Conservation (phyloP, 305 asterid species). For the Solanum aculeatissimum region DNA sequence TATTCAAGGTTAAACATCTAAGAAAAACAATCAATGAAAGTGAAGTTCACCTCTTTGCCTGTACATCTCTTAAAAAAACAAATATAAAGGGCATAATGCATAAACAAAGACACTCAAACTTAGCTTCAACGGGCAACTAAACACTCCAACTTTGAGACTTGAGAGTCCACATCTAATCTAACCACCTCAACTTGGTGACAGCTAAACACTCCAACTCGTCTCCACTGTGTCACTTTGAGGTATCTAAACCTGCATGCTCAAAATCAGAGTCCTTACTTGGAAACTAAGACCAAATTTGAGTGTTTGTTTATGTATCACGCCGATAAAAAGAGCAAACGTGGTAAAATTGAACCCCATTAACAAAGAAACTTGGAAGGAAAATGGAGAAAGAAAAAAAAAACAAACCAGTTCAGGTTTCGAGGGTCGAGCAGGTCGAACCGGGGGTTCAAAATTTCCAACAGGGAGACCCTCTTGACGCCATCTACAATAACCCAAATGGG, state of each 20-base stretch:
- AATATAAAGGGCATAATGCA: background rate
- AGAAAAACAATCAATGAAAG: background rate
- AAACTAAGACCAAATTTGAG: background rate
- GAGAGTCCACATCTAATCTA: background rate
- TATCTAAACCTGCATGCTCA: no score
- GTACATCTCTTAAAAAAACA: background rate
- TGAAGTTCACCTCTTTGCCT: background rate
- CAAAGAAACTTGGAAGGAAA: background rate
- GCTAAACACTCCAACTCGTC: background rate
- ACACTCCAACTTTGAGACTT: background rate
- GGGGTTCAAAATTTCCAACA: constrained; percentile 53
- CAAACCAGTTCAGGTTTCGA: constrained; percentile 57
- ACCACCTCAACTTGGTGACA: background rate
- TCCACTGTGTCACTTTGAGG: background rate
- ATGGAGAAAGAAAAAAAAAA: background rate
- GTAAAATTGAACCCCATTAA: background rate
- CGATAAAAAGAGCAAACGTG: background rate
- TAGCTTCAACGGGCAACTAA: background rate
- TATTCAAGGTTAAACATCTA: background rate
- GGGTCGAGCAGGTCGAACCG: constrained; percentile 68
- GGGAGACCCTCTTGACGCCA: constrained; percentile 65
- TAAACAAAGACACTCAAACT: background rate
- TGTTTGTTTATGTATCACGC: background rate
- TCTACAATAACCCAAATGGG: constrained; percentile 59
- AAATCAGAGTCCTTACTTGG: no score